Evolutionary conservation across 208 protist species (phyloP).

Genomic region (Trypanosoma mega): DNA sequence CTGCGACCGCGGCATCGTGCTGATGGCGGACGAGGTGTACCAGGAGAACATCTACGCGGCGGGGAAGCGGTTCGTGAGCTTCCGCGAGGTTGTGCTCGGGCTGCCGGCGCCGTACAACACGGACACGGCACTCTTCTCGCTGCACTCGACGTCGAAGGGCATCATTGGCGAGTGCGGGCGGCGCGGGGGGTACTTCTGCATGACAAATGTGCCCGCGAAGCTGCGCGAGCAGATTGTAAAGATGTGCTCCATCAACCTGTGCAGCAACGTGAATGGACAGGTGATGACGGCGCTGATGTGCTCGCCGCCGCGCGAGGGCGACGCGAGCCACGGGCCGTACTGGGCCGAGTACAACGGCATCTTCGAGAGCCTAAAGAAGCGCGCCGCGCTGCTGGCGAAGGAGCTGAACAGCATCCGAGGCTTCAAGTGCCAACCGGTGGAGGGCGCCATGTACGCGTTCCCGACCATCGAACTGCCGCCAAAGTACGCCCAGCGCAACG

Average conservation of each 20-base stretch:
- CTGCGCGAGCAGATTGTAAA: conserved; percentile 94
- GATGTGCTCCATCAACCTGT: conserved; percentile 94
- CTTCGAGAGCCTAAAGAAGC: conserved; percentile 52
- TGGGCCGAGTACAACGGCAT: conserved; percentile 82
- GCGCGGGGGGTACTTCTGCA: conserved; percentile 98
- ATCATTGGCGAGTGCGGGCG: conserved; percentile 97
- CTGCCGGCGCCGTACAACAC: conserved; percentile 69
- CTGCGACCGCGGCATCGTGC: conserved; percentile 71
- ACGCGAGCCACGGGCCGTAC: conserved; percentile 91
- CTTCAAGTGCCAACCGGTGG: conserved; percentile 89
- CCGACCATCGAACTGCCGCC: conserved; percentile 90
- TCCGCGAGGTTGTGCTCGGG: conserved; percentile 63
- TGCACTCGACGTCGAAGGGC: conserved; percentile 99
- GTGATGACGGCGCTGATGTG: conserved; percentile 96
- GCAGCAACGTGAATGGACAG: conserved; percentile 96
- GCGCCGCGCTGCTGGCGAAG: conserved; percentile 64
- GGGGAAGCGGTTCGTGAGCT: conserved; percentile 92
- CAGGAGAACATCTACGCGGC: conserved; percentile 97
- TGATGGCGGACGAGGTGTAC: conserved; percentile 99
- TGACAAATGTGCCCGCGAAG: conserved; percentile 66
- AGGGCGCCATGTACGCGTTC: conserved; percentile 99
- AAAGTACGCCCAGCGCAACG: conserved; percentile 69
- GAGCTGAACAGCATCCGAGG: conserved; percentile 93
- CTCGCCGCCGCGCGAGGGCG: conserved; percentile 89
- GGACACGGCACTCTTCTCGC: conserved; percentile 75